phyloP scores from a whole-genome alignment of 2,329 filamentous ascomycete genomes.

The Cladophialophora psammophila region DNA sequence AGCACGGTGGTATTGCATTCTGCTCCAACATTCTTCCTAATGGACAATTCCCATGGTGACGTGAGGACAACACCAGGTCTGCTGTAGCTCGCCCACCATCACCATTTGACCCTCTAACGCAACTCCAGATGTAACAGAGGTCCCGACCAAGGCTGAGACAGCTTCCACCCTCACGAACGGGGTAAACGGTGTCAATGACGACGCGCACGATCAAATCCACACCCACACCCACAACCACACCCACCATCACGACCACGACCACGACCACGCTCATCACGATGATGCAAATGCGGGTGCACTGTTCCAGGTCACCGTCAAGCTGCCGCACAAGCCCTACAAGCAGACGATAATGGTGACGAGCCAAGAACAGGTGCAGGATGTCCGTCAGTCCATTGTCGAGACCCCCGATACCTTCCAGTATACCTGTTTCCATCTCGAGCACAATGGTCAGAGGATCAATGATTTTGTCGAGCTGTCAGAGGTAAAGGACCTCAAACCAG shows the following conservation, averaged over 20 bases:
- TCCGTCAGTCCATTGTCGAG: conserved; percentile 95
- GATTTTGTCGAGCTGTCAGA: conserved; percentile 94
- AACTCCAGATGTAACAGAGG: conserved; percentile 28
- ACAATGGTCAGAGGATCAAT: conserved; percentile 87
- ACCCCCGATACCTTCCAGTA: conserved; percentile 92
- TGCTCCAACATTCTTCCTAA: conserved; percentile 29
- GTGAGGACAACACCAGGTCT: conserved; percentile 38
- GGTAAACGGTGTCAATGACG: conserved; percentile 35
- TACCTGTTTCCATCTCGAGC: conserved; percentile 97
- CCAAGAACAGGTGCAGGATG: conserved; percentile 96
- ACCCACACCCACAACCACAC: conserved; percentile 25
- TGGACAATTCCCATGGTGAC: conserved; percentile 40
- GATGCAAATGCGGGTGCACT: conserved; percentile 54
- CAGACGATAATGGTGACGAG: conserved; percentile 89
- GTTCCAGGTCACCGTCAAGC: conserved; percentile 77
- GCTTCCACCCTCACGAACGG: conserved; percentile 31
- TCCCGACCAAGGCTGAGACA: conserved; percentile 19
- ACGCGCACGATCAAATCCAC: conserved; percentile 19
- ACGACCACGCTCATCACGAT: conserved; percentile 37
- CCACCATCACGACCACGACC: conserved; percentile 34
- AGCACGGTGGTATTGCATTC: conserved; percentile 30
- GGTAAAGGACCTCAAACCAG: conserved; percentile 76
- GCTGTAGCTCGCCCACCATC: conserved; percentile 7
- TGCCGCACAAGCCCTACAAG: conserved; percentile 79
- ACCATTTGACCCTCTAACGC: conserved; percentile 11